phyloP scores from a whole-genome alignment of 2,329 filamentous ascomycete species.

The Diaporthe amygdali region DNA sequence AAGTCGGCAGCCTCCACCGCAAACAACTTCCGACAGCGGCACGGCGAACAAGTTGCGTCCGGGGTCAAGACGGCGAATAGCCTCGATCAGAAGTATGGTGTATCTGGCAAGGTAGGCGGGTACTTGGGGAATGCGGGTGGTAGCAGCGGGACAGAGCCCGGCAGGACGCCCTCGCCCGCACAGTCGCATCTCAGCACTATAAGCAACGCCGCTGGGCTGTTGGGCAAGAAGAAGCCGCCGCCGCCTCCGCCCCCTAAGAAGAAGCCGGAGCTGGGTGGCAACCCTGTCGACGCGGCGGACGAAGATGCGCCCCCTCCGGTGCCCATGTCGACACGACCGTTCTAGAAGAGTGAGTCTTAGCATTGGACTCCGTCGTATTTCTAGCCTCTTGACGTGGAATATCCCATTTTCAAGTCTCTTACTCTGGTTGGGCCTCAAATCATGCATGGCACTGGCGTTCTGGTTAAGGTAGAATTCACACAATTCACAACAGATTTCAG shows the following conservation, averaged over 20 bases:
- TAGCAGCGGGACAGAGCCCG: neutral
- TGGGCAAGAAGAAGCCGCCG: slow-evolving; percentile 59
- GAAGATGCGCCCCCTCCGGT: slow-evolving; percentile 54
- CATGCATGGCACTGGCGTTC: slow-evolving; percentile 21
- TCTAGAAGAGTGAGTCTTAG: slow-evolving; percentile 34
- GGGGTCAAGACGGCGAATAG: slow-evolving; percentile 62
- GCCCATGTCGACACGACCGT: slow-evolving; percentile 57
- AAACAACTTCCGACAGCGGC: slow-evolving; percentile 73
- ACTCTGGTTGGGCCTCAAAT: neutral
- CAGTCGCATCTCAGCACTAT: slow-evolving; percentile 21
- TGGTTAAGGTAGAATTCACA: neutral
- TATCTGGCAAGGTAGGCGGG: slow-evolving; percentile 45
- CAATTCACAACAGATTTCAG: neutral
- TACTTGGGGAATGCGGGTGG: slow-evolving; percentile 24
- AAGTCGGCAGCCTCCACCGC: slow-evolving; percentile 63
- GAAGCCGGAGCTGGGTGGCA: slow-evolving; percentile 41
- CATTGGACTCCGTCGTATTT: neutral
- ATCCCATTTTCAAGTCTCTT: neutral
- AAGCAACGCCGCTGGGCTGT: slow-evolving; percentile 28
- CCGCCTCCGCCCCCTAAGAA: slow-evolving; percentile 59
- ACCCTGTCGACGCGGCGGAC: slow-evolving; percentile 27
- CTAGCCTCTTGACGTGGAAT: neutral
- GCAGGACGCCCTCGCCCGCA: neutral
- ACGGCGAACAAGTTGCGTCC: slow-evolving; percentile 69
- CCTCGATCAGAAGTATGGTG: slow-evolving; percentile 66